Percentiles rank a stretch among this genome's conserved stretches.
phyloP scores from a whole-genome alignment of 345 rosid species.

The Salix udensis region DNA sequence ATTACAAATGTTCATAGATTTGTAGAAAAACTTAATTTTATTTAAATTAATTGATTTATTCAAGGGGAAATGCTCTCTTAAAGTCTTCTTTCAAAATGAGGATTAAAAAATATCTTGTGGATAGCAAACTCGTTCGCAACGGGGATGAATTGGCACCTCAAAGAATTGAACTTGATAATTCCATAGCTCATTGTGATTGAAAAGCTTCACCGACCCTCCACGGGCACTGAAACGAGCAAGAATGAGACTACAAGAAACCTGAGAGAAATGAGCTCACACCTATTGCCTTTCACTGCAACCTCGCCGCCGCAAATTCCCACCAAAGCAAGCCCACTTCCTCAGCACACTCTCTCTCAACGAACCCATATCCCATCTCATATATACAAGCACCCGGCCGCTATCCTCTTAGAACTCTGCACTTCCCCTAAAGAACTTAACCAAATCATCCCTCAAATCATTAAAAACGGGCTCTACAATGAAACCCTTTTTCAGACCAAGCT shows the following conservation, averaged over 20 bases:
- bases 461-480: conserved; percentile 55
- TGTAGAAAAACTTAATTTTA: no score
- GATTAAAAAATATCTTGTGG: no score
- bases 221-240: neutral
- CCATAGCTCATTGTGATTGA: no score
- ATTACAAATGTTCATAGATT: no score
- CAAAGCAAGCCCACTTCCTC: neutral
- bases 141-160: no score
- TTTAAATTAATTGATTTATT: no score
- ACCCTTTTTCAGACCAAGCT: conserved; percentile 73
- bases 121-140: no score
- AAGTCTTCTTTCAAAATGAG: no score
- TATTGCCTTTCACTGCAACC: conserved; percentile 16
- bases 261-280: conserved; percentile 34
- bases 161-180: no score
- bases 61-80: no score
- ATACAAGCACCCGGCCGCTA: conserved; percentile 71
- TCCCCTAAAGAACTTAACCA: conserved; percentile 53
- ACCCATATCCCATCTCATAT: conserved; percentile 55
- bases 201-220: no score
- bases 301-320: neutral
- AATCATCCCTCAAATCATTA: conserved; percentile 60
- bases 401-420: conserved; percentile 67
- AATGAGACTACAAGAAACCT: neutral
- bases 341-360: conserved; percentile 48